phyloP scores from a whole-genome alignment of 2,329 filamentous ascomycete genomes.

The Claviceps capensis region DNA sequence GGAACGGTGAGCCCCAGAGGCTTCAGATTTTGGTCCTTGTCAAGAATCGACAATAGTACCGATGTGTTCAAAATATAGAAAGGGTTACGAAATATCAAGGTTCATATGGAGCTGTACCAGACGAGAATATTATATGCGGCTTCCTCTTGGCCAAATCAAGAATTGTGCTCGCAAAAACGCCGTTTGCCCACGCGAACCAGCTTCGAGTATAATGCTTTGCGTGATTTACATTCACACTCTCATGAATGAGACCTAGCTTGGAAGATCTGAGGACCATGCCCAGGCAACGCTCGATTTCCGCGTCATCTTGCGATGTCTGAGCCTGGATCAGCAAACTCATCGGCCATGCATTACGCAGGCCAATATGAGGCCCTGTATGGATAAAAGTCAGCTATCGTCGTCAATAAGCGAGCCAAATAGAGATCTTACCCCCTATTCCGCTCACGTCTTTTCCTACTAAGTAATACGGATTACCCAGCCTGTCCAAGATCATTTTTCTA shows the following conservation, averaged over 20 bases:
- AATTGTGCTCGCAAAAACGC: slow-evolving; percentile 86
- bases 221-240: slow-evolving; percentile 73
- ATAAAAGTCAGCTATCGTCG: slow-evolving; percentile 5
- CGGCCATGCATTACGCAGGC: slow-evolving; percentile 85
- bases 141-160: slow-evolving; percentile 80
- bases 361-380: slow-evolving; percentile 48
- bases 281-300: slow-evolving; percentile 65
- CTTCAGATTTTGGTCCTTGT: background rate
- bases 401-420: too few relatives aligned
- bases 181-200: slow-evolving; percentile 98
- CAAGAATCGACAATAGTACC: background rate
- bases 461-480: slow-evolving; percentile 76
- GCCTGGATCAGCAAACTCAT: slow-evolving; percentile 90
- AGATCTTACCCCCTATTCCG: slow-evolving; percentile 66
- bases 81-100: slow-evolving; percentile 18
- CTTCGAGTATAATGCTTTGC: slow-evolving; percentile 60
- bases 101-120: slow-evolving; percentile 45
- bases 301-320: slow-evolving; percentile 72
- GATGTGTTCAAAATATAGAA: background rate
- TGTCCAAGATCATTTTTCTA: slow-evolving; percentile 59
- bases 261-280: slow-evolving; percentile 62
- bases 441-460: slow-evolving; percentile 62
- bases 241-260: slow-evolving; percentile 71
- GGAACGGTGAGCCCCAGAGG: background rate
- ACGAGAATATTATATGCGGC: slow-evolving; percentile 71